A percentile compares a stretch with the other conserved stretches of the same genome.
Conservation (phyloP, 495 filamentous ascomycete species). For the Acidiella bohemica region DNA sequence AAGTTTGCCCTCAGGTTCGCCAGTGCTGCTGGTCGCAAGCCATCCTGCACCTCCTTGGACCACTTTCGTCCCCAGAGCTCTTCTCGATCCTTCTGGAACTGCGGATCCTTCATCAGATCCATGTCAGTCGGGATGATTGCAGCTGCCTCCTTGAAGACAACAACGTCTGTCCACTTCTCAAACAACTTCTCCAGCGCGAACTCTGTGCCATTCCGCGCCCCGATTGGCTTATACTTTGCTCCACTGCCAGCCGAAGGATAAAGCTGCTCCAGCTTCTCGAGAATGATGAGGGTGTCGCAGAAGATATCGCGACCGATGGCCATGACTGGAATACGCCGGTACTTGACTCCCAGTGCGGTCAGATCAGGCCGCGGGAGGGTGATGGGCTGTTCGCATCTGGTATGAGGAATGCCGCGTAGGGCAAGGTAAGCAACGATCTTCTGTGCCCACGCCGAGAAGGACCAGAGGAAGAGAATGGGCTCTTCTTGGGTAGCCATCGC, state of each 20-base stretch:
- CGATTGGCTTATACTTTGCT: slow-evolving; percentile 17
- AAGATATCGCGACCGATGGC: slow-evolving; percentile 28
- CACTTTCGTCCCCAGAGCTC: slow-evolving; percentile 31
- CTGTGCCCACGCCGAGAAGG: slow-evolving; percentile 44
- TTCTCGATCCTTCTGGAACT: slow-evolving; percentile 41
- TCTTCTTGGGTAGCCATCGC: slow-evolving; percentile 4
- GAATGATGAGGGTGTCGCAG: slow-evolving; percentile 36
- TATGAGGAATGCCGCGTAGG: slow-evolving; percentile 43
- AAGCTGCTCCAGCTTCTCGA: slow-evolving; percentile 42
- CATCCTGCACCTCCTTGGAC: slow-evolving; percentile 25
- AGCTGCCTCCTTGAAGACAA: slow-evolving; percentile 36
- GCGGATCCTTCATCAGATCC: slow-evolving; percentile 36
- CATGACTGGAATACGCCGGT: slow-evolving; percentile 54
- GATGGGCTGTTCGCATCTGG: slow-evolving; percentile 48
- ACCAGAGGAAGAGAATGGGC: slow-evolving; percentile 11
- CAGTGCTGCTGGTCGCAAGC: slow-evolving; percentile 34
- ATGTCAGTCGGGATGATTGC: slow-evolving; percentile 36
- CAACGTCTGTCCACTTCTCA: slow-evolving; percentile 32
- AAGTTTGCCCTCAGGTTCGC: slow-evolving; percentile 32
- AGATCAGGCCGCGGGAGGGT: slow-evolving; percentile 48
- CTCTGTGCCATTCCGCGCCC: slow-evolving; percentile 14
- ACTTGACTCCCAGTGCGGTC: slow-evolving; percentile 38
- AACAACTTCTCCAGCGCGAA: slow-evolving; percentile 29
- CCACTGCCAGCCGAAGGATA: slow-evolving; percentile 28
- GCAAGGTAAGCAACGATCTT: slow-evolving; percentile 49